Percentiles rank a stretch among this genome's conserved stretches.
These are phyloP conservation scores for Backusella luteola DNA, from an alignment of 192 early-diverging fungal species.

Conservation along the genomic window DNA sequence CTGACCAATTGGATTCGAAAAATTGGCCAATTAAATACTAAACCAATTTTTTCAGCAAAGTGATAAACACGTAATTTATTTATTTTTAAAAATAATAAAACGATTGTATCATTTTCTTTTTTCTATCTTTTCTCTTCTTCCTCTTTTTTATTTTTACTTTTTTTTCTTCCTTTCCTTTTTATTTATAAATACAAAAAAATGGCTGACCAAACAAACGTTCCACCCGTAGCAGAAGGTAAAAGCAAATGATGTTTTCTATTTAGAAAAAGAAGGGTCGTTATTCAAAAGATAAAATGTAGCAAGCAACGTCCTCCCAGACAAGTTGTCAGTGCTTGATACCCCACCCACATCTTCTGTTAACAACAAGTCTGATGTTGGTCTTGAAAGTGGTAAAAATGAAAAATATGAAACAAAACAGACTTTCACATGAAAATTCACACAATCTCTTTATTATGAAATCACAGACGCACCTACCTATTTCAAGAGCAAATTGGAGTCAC, in stretches of 20 bases:
- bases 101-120: not conserved
- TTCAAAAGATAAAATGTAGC: not conserved
- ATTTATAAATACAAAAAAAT: not conserved
- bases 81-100: not conserved
- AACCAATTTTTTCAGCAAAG: too few relatives aligned
- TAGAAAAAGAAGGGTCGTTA: not conserved
- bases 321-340: not conserved
- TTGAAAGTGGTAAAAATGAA: conserved; percentile 1
- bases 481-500: conserved; percentile 16
- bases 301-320: not conserved
- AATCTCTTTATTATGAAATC: not conserved
- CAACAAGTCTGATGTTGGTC: not conserved
- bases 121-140: not conserved
- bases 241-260: not conserved
- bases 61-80: not conserved
- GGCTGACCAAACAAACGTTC: not conserved
- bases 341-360: not conserved
- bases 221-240: not conserved
- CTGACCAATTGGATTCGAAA: too few relatives aligned
- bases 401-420: not conserved
- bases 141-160: not conserved
- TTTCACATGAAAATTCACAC: not conserved
- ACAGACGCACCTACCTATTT: conserved; percentile 21
- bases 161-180: not conserved
- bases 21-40: too few relatives aligned